Conservation (phyloP, 176 grass and related monocot genomes). For the Carex kokanica region DNA sequence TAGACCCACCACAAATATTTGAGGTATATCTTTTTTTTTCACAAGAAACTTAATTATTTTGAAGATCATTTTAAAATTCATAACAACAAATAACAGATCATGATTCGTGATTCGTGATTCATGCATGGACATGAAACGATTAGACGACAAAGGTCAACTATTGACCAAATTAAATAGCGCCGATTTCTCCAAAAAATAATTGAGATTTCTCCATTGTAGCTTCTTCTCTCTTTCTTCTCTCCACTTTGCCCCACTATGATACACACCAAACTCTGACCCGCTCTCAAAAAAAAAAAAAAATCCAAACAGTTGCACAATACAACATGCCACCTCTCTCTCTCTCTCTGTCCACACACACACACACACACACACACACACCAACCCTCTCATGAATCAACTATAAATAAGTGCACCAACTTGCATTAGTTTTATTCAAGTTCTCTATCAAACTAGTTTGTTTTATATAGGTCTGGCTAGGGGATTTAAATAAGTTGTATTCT, state of each 20-base stretch:
- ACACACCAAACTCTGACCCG: neutral
- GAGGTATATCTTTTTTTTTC: neutral
- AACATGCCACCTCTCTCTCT: slow-evolving; percentile 18
- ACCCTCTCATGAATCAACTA: slow-evolving; percentile 24
- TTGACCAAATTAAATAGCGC: neutral
- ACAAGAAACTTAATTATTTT: neutral
- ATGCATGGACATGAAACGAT: neutral
- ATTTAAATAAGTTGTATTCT: neutral
- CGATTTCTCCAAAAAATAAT: neutral
- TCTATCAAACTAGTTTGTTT: slow-evolving; percentile 3
- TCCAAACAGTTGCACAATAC: neutral
- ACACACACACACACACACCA: slow-evolving; percentile 17
- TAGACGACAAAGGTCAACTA: neutral
- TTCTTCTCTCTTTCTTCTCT: slow-evolving; percentile 13
- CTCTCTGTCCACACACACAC: neutral
- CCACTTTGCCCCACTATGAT: slow-evolving; percentile 23
- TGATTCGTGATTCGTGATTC: neutral
- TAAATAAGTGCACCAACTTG: slow-evolving; percentile 41
- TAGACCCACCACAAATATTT: neutral
- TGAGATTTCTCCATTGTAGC: neutral
- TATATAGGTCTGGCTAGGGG: neutral
- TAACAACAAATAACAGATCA: neutral
- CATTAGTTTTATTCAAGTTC: slow-evolving; percentile 31
- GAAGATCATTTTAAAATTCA: neutral
- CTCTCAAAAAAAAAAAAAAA: neutral